Conservation (phyloP, 768 basidiomycete genomes). For the Kwoniella pini region DNA sequence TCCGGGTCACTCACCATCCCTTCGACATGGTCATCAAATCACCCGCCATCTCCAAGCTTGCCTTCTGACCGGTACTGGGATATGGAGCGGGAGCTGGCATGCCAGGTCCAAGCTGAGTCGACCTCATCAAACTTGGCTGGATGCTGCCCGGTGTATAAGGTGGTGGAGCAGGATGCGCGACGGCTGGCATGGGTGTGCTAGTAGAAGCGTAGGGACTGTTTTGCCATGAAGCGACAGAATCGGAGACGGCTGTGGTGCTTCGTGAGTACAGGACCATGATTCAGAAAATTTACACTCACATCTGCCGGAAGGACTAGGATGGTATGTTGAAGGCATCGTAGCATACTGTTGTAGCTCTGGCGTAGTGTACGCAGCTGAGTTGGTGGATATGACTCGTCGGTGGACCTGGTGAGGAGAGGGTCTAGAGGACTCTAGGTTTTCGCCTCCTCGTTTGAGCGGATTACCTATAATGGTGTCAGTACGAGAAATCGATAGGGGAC, state of each 20-base stretch:
- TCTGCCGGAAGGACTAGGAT: conserved; percentile 25
- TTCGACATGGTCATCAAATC: conserved; percentile 57
- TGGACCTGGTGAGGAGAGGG: conserved; percentile 41
- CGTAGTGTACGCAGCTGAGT: conserved; percentile 16
- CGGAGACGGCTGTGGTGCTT: conserved; percentile 15
- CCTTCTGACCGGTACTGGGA: conserved; percentile 40
- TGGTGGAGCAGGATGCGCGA: conserved; percentile 1
- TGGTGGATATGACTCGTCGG: conserved; percentile 60
- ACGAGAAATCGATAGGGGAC: too few relatives aligned
- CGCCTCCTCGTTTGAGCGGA: conserved; percentile 40
- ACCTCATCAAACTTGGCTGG: conserved; percentile 49
- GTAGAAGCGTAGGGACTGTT: conserved; percentile 20
- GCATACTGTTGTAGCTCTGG: conserved; percentile 32
- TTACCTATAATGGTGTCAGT: conserved; percentile 4
- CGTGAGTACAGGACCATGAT: background rate
- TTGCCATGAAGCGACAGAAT: conserved; percentile 20
- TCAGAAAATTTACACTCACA: conserved; percentile 12
- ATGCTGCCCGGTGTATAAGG: conserved; percentile 20
- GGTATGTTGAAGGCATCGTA: conserved; percentile 24
- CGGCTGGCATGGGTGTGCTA: background rate
- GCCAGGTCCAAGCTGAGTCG: conserved; percentile 37
- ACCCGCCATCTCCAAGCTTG: conserved; percentile 51
- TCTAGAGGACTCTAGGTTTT: conserved; percentile 33
- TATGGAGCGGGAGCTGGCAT: conserved; percentile 26
- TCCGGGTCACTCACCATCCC: conserved; percentile 55